A percentile compares a stretch with the other conserved stretches of the same genome.
Conservation (phyloP, 345 rosid genomes). For the Litchi chinensis region DNA sequence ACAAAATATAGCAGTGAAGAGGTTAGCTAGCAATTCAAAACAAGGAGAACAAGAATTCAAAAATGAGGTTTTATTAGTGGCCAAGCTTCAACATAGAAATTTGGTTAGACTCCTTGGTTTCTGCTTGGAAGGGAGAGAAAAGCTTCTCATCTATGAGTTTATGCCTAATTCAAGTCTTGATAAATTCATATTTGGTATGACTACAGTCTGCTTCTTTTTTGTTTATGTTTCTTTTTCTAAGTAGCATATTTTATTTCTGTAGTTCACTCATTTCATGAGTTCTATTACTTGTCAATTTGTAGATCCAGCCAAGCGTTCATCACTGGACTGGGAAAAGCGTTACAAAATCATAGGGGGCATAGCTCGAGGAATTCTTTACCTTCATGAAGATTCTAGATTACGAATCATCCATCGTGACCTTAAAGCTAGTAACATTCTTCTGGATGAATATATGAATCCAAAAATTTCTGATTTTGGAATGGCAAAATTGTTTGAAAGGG, state of each 20-base stretch:
- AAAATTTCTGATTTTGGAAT: conserved; percentile 16
- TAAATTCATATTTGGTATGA: conserved; percentile 39
- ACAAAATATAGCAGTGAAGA: conserved; percentile 52
- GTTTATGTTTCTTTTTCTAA: not conserved
- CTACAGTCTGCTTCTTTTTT: not conserved
- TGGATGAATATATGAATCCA: conserved; percentile 1
- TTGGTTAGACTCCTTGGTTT: conserved; percentile 45
- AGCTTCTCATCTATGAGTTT: conserved; percentile 49
- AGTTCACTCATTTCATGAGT: not conserved
- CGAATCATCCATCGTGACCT: conserved; percentile 21
- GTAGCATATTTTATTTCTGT: not conserved
- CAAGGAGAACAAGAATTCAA: conserved; percentile 54
- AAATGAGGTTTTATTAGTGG: conserved; percentile 48
- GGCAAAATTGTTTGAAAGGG: conserved; percentile 14
- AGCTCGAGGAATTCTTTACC: conserved; percentile 16
- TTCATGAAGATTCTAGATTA: conserved; percentile 15
- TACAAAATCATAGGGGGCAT: conserved; percentile 12
- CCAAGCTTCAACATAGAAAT: conserved; percentile 58
- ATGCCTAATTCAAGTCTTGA: conserved; percentile 50
- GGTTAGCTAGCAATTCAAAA: conserved; percentile 35
- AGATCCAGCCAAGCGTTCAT: not conserved
- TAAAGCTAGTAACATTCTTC: conserved; percentile 9
- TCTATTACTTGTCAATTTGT: not conserved
- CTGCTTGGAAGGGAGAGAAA: conserved; percentile 43
- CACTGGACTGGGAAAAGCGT: conserved; percentile 13